Percentiles rank a stretch among this genome's conserved stretches.
These are phyloP conservation scores for Mortierella sp. DNA, from an alignment of 371 early-diverging fungal genomes.

Conservation along the genomic window DNA sequence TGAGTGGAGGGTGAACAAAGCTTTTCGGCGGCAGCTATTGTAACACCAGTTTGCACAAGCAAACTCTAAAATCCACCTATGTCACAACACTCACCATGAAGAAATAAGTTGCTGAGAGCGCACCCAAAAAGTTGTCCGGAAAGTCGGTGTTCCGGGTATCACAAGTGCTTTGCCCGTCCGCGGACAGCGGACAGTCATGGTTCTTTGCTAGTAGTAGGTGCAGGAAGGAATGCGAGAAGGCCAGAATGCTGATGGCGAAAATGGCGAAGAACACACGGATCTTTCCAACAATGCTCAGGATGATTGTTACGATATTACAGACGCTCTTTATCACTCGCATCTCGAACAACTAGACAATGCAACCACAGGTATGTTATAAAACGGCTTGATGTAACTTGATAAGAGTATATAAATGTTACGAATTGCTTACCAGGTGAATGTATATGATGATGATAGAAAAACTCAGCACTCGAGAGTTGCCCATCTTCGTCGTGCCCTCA, in stretches of 20 bases:
- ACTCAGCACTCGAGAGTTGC: constrained; percentile 7
- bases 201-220: constrained; percentile 12
- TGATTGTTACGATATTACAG: constrained; percentile 22
- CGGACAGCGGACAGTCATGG: background rate
- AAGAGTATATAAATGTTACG: background rate
- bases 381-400: too few species aligned
- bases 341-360: constrained; percentile 15
- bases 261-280: constrained; percentile 33
- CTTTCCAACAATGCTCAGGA: background rate
- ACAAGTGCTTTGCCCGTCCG: background rate
- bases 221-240: constrained; percentile 12
- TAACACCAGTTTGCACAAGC: too few species aligned
- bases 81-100: background rate
- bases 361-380: too few species aligned
- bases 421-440: constrained; percentile 20
- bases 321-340: constrained; percentile 14
- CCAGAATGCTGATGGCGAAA: constrained; percentile 15
- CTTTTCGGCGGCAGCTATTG: too few species aligned
- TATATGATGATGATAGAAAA: constrained; percentile 20
- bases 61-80: too few species aligned
- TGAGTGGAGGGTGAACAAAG: background rate
- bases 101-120: constrained; percentile 5
- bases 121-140: background rate
- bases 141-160: background rate
- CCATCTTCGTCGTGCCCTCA: background rate